Percentiles rank a stretch among this genome's conserved stretches.
phyloP scores from a whole-genome alignment of 495 filamentous ascomycete genomes.

The Tricharina praecox region DNA sequence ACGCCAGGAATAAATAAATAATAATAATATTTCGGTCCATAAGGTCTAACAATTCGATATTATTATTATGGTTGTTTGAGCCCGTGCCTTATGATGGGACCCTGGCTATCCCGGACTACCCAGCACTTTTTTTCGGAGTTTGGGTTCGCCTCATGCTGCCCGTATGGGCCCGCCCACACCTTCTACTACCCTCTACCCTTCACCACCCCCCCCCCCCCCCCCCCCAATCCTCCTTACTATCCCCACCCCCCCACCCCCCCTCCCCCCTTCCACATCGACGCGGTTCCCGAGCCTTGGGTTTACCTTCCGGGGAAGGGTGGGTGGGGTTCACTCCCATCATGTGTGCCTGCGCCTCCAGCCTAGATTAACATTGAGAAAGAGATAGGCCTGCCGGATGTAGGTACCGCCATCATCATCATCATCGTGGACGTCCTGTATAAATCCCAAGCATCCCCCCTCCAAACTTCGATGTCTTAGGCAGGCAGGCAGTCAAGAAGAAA shows the following conservation, averaged over 20 bases:
- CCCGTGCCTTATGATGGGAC: no score
- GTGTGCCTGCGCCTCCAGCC: neutral
- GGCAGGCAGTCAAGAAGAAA: neutral
- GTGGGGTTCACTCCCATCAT: slow-evolving; percentile 4
- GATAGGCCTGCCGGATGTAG: neutral
- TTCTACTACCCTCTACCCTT: no score
- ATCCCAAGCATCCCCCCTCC: slow-evolving; percentile 2
- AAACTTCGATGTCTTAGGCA: neutral
- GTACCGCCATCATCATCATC: neutral
- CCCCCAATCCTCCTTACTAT: no score
- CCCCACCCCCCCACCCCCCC: slow-evolving; percentile 1
- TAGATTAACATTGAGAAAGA: neutral
- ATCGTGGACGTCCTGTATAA: slow-evolving; percentile 3
- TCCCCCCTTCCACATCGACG: neutral
- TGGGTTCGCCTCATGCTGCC: no score
- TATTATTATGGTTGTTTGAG: no score
- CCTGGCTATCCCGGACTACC: no score
- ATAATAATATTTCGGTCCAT: no score
- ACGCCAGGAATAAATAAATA: no score
- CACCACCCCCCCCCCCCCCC: neutral
- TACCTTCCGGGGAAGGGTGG: neutral
- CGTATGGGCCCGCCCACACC: no score
- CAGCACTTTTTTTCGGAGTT: no score
- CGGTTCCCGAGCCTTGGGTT: slow-evolving; percentile 6
- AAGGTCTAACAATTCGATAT: no score